These are phyloP conservation scores for Poa annua DNA, from an alignment of 176 grass and related monocot species.

Conservation along the genomic window DNA sequence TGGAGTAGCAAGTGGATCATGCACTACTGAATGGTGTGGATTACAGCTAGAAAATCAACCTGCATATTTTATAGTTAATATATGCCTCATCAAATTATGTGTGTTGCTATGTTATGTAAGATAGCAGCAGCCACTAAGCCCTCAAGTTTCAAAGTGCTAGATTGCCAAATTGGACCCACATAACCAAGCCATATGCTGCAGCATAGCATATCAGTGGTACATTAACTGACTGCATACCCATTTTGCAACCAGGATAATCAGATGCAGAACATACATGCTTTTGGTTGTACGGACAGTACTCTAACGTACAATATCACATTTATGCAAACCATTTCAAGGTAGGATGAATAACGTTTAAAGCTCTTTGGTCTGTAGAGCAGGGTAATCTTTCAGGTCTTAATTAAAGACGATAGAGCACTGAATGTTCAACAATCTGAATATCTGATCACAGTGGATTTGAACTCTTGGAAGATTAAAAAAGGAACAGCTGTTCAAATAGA, in stretches of 20 bases:
- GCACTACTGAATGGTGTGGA: constrained; percentile 52
- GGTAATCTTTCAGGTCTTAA: not conserved
- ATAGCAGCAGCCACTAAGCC: not conserved
- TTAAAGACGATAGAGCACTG: not conserved
- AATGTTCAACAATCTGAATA: not conserved
- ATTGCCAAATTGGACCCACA: not conserved
- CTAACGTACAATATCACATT: not conserved
- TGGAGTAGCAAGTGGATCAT: constrained; percentile 50
- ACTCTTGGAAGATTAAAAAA: not conserved
- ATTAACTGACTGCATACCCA: not conserved
- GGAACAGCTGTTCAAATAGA: not conserved
- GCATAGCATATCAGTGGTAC: not conserved
- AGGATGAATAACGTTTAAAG: not conserved
- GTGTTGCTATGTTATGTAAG: not conserved
- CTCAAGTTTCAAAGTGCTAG: not conserved
- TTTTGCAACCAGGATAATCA: not conserved
- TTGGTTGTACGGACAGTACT: not conserved
- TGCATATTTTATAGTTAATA: constrained; percentile 36
- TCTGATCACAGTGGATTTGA: not conserved
- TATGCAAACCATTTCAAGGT: not conserved
- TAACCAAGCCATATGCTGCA: not conserved
- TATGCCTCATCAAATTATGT: constrained; percentile 11
- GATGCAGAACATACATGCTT: not conserved
- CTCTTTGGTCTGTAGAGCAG: not conserved
- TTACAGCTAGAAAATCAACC: constrained; percentile 47